Percentiles rank a stretch among this genome's conserved stretches.
phyloP scores from a whole-genome alignment of 345 rosid genomes.

The Sonneratia caseolaris region DNA sequence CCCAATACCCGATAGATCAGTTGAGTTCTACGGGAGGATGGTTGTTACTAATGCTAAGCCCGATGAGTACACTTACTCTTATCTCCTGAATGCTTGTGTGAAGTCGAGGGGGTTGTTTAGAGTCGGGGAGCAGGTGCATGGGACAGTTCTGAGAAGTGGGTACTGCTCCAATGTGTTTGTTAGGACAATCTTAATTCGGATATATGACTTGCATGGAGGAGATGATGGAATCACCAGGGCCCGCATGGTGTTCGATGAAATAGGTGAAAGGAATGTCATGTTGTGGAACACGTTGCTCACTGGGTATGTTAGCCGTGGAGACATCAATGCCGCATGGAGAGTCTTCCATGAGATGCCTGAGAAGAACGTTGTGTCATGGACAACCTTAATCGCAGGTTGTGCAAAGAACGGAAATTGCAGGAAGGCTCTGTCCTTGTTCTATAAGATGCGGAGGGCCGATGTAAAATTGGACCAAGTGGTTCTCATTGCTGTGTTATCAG shows the following conservation, averaged over 20 bases:
- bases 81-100: constrained; percentile 34
- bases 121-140: constrained; percentile 41
- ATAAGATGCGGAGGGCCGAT: constrained; percentile 42
- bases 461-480: constrained; percentile 41
- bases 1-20: constrained; percentile 15
- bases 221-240: constrained; percentile 19
- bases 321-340: constrained; percentile 29
- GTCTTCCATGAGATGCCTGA: constrained; percentile 51
- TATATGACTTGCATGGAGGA: constrained; percentile 17
- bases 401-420: constrained; percentile 38
- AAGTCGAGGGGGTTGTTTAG: constrained; percentile 20
- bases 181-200: constrained; percentile 35
- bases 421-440: constrained; percentile 40
- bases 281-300: constrained; percentile 49
- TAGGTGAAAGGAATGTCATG: constrained; percentile 38
- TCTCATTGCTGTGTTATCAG: constrained; percentile 49
- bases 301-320: constrained; percentile 53
- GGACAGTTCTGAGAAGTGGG: constrained; percentile 30
- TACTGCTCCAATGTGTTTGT: constrained; percentile 27
- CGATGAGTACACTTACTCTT: constrained; percentile 40
- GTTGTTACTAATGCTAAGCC: constrained; percentile 18
- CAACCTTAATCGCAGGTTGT: constrained; percentile 46
- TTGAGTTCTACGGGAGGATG: constrained; percentile 31
- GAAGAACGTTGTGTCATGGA: constrained; percentile 44
- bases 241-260: constrained; percentile 28